Evolutionary conservation across 2,329 filamentous ascomycete species (phyloP), one percentile per base, ranked within the genome.

Genomic region (Erysiphe pisi): DNA sequence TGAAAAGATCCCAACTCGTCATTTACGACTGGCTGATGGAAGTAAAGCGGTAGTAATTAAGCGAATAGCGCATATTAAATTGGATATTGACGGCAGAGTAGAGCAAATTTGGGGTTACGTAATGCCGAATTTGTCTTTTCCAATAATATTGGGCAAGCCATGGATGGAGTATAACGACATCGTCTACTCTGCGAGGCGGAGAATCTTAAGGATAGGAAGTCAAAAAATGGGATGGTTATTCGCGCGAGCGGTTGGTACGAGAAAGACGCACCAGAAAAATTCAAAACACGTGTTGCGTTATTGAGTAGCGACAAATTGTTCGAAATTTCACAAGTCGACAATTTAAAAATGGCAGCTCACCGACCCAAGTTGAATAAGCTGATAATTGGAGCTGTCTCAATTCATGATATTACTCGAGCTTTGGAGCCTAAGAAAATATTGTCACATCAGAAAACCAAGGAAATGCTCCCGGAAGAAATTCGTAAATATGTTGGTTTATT

Each of bases 361-460:
- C 61, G n/a, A 65, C 61, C 61, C 2, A 65, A 65, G 18, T 7
- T 11, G 18, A 65, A 65, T 65, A 65, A 65, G 20, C 36, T n/a
- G 61, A 65, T 36, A n/a, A 65, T 65, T 65, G 36, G 61, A 43
- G 40, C 40, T 9, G 40, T 43, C 40, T 43, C 40, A 43, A 43
- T 43, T 3, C 40, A 43, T 43, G 61, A 65, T 65, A 65, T 65
- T 36, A 65, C 61, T 65, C 61, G 36, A 31, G 61, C 61, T 36
- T 65, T 31, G 18, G 61, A 65, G 61, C 61, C n/a, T 12, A 65
- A 31, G n/a, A 14, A 31, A 65, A 65, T 31, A 65, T 65, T 65
- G 18, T 65, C 61, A 65, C 18, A 63, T 18, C 12, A 65, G 36
- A 22, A 65, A 36, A 65, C 36, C 36, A n/a, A 28, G 61, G 6